Evolutionary conservation across 345 rosid species (phyloP).

Genomic region (Eucalyptus cloeziana): DNA sequence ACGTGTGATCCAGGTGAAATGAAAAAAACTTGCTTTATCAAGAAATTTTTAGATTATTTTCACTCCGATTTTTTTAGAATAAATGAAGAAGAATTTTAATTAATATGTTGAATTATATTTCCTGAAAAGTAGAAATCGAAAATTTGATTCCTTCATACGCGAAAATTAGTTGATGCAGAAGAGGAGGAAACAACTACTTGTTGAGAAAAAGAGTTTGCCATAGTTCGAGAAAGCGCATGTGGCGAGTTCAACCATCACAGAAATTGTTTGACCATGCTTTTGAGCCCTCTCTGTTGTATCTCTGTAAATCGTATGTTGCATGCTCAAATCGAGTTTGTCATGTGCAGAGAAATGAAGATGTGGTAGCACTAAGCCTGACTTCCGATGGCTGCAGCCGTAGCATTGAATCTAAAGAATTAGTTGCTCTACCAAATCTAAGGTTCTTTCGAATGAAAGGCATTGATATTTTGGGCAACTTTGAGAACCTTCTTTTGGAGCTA

Average conservation of each 20-base stretch:
- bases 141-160: neutral
- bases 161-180: neutral
- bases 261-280: neutral
- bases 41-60: neutral
- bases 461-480: neutral
- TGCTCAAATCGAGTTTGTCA: neutral
- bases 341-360: neutral
- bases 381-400: neutral
- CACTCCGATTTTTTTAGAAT: too few relatives aligned
- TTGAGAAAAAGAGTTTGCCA: neutral
- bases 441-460: neutral
- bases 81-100: neutral
- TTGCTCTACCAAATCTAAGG: neutral
- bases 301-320: neutral
- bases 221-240: neutral
- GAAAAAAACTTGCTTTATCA: neutral
- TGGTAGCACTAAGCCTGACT: neutral
- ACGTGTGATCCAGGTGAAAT: neutral
- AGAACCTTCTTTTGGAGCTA: neutral
- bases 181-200: neutral
- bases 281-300: neutral
- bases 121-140: neutral
- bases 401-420: neutral
- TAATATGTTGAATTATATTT: too few relatives aligned
- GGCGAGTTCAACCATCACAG: neutral